Evolutionary conservation across 1,284 basidiomycete genomes (phyloP).

Genomic region (Sphagnurus paluster): DNA sequence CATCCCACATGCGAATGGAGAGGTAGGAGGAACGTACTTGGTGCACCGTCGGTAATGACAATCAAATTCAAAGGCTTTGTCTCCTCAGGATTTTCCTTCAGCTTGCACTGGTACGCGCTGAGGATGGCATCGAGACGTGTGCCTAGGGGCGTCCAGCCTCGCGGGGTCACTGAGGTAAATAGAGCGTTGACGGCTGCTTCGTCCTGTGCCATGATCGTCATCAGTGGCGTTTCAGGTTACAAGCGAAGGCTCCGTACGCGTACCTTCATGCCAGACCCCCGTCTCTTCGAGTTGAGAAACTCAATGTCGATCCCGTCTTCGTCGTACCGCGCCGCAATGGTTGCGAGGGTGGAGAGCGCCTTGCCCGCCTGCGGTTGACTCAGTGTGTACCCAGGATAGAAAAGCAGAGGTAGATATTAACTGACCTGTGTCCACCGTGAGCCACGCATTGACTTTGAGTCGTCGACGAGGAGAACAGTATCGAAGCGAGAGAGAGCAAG

Average conservation of each 20-base stretch:
- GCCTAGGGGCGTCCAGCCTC: not conserved
- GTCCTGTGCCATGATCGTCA: no score
- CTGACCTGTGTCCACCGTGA: no score
- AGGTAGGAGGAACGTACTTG: slow-evolving; percentile 1
- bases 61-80: slow-evolving; percentile 2
- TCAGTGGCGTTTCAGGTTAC: no score
- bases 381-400: no score
- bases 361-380: slow-evolving; percentile 38
- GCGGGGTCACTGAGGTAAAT: not conserved
- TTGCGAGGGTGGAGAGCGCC: slow-evolving; percentile 10
- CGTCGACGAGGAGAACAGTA: no score
- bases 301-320: slow-evolving; percentile 19
- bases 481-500: no score
- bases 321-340: slow-evolving; percentile 14
- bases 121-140: not conserved
- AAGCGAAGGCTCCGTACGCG: no score
- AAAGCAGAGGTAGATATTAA: no score
- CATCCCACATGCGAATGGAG: no score
- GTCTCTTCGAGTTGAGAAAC: slow-evolving; percentile 20
- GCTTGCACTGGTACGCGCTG: not conserved
- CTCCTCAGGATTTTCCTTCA: not conserved
- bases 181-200: not conserved
- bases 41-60: not conserved
- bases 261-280: no score
- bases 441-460: no score